phyloP scores from a whole-genome alignment of 176 grass and related monocot species.

The Chrysopogon serrulatus region DNA sequence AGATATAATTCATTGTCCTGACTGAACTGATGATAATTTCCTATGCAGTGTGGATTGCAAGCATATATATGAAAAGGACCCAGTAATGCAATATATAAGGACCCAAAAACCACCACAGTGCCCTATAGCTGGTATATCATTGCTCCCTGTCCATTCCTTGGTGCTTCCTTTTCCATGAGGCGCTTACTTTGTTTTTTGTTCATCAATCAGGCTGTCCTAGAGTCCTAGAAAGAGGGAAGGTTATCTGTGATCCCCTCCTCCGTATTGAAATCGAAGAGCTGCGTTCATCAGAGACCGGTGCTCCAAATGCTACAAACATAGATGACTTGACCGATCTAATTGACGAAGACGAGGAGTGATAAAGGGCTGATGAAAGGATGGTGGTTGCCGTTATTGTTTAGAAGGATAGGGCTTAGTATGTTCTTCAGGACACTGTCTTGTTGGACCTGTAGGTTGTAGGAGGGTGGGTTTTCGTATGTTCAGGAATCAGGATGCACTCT shows the following conservation, averaged over 20 bases:
- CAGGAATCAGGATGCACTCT: background rate
- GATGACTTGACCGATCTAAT: slow-evolving; percentile 68
- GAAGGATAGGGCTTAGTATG: background rate
- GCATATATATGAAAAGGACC: slow-evolving; percentile 77
- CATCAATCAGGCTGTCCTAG: slow-evolving; percentile 52
- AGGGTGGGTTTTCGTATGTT: background rate
- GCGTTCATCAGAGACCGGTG: slow-evolving; percentile 21
- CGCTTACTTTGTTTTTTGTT: background rate
- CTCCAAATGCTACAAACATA: slow-evolving; percentile 26
- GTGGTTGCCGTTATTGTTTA: background rate
- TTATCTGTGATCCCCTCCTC: slow-evolving; percentile 62
- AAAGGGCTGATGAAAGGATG: background rate
- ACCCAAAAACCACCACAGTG: slow-evolving; percentile 41
- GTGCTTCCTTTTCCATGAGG: background rate
- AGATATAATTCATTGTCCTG: background rate
- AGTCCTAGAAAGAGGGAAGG: slow-evolving; percentile 43
- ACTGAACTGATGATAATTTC: slow-evolving; percentile 2
- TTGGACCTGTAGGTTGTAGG: background rate
- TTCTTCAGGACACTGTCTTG: background rate
- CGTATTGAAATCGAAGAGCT: slow-evolving; percentile 77
- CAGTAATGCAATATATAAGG: slow-evolving; percentile 64
- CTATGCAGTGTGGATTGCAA: slow-evolving; percentile 63
- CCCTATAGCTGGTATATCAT: slow-evolving; percentile 64
- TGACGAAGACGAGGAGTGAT: slow-evolving; percentile 36
- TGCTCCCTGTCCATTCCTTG: background rate